A percentile compares a stretch with the other conserved stretches of the same genome.
phyloP scores from a whole-genome alignment of 495 filamentous ascomycete species.

The Symbiotaphrina buchneri region DNA sequence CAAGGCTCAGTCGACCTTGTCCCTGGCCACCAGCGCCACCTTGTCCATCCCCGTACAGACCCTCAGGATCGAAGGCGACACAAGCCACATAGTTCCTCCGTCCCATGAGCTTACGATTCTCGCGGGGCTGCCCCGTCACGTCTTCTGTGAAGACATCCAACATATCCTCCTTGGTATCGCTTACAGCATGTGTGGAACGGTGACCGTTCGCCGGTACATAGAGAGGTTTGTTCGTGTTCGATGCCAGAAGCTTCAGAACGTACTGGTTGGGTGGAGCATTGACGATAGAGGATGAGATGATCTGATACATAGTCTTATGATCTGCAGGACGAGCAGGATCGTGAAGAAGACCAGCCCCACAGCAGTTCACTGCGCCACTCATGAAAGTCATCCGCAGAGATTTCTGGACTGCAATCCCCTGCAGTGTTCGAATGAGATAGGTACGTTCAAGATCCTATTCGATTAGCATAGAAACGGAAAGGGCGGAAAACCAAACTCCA shows the following conservation, averaged over 20 bases:
- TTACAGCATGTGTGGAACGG: constrained; percentile 37
- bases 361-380: constrained; percentile 75
- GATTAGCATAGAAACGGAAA: background rate
- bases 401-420: constrained; percentile 85
- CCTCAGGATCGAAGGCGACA: constrained; percentile 78
- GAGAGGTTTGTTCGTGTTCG: constrained; percentile 74
- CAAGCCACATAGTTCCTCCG: constrained; percentile 86
- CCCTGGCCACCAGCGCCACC: constrained; percentile 13
- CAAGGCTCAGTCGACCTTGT: constrained; percentile 59
- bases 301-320: constrained; percentile 99
- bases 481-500: constrained; percentile 3
- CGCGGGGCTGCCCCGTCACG: constrained; percentile 53
- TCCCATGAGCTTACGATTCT: constrained; percentile 79
- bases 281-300: constrained; percentile 80
- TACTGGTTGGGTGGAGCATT: constrained; percentile 68
- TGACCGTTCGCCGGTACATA: constrained; percentile 87
- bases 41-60: constrained; percentile 24
- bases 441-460: constrained; percentile 74
- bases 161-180: constrained; percentile 98
- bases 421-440: constrained; percentile 85
- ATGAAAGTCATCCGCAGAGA: constrained; percentile 90
- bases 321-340: constrained; percentile 76
- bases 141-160: constrained; percentile 95
- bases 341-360: constrained; percentile 83
- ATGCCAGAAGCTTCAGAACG: constrained; percentile 74